A percentile compares a stretch with the other conserved stretches of the same genome.
Conservation (phyloP, 768 basidiomycete species). For the Fibroporia radiculosa region DNA sequence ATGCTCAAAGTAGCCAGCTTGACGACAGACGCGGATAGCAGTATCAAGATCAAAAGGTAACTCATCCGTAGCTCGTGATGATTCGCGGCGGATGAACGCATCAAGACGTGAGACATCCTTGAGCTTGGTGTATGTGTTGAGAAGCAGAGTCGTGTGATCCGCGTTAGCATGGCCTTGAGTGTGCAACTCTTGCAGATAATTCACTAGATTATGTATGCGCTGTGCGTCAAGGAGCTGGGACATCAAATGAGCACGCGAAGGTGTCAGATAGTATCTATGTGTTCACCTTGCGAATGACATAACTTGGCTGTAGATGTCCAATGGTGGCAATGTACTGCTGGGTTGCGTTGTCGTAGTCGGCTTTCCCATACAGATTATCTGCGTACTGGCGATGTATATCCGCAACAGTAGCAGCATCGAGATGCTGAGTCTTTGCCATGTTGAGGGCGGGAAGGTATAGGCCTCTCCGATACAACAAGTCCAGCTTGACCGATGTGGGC, state of each 20-base stretch:
- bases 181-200: constrained; percentile 94
- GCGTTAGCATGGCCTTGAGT: constrained; percentile 84
- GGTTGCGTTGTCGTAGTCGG: constrained; percentile 92
- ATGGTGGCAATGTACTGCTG: constrained; percentile 87
- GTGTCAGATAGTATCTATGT: neutral
- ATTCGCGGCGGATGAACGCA: constrained; percentile 86
- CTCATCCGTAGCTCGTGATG: constrained; percentile 47
- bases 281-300: constrained; percentile 90
- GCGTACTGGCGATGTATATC: constrained; percentile 90
- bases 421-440: constrained; percentile 70
- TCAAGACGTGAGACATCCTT: constrained; percentile 86
- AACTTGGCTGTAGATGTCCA: constrained; percentile 84
- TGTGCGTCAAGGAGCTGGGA: constrained; percentile 94
- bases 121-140: constrained; percentile 97
- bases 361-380: constrained; percentile 84
- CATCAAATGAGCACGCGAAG: constrained; percentile 5
- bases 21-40: constrained; percentile 92
- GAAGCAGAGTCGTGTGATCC: constrained; percentile 92
- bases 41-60: constrained; percentile 96
- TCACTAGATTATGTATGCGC: constrained; percentile 89
- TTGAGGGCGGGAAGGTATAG: constrained; percentile 76
- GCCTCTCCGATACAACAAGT: constrained; percentile 74
- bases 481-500: constrained; percentile 76
- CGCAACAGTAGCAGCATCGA: constrained; percentile 68
- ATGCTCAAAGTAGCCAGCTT: constrained; percentile 94